Evolutionary conservation across 108 stramenopile species (phyloP).

Genomic region (Pseudonitzschia multistriata): DNA sequence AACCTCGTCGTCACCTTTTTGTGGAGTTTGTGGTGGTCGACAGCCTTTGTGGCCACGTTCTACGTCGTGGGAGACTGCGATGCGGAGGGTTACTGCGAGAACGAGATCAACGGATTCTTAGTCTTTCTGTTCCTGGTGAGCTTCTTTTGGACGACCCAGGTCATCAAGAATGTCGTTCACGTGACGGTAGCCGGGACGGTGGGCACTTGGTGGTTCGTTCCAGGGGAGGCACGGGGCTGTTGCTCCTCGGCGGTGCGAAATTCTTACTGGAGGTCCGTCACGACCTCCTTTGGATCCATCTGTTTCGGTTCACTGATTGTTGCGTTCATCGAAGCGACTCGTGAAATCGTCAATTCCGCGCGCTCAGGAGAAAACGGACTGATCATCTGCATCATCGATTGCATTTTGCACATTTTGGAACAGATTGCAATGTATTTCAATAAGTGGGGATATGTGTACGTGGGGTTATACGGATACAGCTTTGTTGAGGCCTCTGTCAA

Average conservation of each 20-base stretch:
- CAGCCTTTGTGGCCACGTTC: constrained; percentile 46
- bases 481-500: constrained; percentile 64
- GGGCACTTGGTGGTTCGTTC: constrained; percentile 88
- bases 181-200: constrained; percentile 80
- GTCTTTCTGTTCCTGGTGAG: constrained; percentile 68
- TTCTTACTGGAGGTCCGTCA: constrained; percentile 53
- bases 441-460: constrained; percentile 81
- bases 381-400: constrained; percentile 61
- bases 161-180: constrained; percentile 81
- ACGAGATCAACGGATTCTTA: constrained; percentile 29
- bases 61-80: constrained; percentile 50
- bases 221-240: constrained; percentile 52
- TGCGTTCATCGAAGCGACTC: constrained; percentile 68
- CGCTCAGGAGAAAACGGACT: constrained; percentile 50
- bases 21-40: constrained; percentile 64
- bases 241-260: constrained; percentile 62
- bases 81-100: constrained; percentile 48
- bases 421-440: constrained; percentile 73
- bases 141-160: constrained; percentile 78
- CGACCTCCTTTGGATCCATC: constrained; percentile 81
- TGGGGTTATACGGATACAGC: constrained; percentile 73
- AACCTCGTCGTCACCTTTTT: constrained; percentile 48
- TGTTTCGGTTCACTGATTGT: constrained; percentile 79
- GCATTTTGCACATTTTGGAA: constrained; percentile 62
- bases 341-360: constrained; percentile 51